Evolutionary conservation across 2,329 filamentous ascomycete genomes (phyloP).

Genomic region (Colletotrichum eleusines): DNA sequence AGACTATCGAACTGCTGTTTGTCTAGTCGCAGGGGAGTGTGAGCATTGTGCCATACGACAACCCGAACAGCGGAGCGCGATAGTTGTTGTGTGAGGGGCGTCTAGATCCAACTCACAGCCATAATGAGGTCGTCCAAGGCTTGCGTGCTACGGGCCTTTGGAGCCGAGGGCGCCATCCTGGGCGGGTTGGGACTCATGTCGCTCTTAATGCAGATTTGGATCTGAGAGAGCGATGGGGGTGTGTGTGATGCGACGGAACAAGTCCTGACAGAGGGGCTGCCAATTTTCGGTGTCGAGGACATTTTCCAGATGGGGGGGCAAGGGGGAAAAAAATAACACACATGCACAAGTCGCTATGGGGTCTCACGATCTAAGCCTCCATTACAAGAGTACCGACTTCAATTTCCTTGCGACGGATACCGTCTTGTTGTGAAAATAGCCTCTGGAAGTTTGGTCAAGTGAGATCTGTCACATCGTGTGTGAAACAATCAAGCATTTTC

Average conservation of each 20-base stretch:
- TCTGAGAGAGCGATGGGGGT: background rate
- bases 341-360: background rate
- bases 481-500: background rate
- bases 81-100: background rate
- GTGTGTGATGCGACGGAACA: background rate
- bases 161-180: slow-evolving; percentile 21
- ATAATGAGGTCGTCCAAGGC: slow-evolving; percentile 65
- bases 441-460: background rate
- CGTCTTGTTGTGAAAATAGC: no score
- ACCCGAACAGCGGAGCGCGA: background rate
- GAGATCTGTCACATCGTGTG: background rate
- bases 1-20: slow-evolving; percentile 92
- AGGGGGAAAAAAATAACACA: background rate
- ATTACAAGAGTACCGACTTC: background rate
- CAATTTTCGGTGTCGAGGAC: background rate
- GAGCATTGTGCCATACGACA: slow-evolving; percentile 9
- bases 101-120: slow-evolving; percentile 57
- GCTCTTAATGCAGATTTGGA: background rate
- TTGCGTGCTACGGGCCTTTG: slow-evolving; percentile 18
- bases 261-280: background rate
- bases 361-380: background rate
- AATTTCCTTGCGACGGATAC: background rate
- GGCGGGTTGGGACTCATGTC: slow-evolving; percentile 1
- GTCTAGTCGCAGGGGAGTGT: slow-evolving; percentile 64
- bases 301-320: background rate